Percentiles rank a stretch among this genome's conserved stretches.
Evolutionary conservation across 2,329 filamentous ascomycete genomes (phyloP).

Genomic region (Ophiostoma ulmi): DNA sequence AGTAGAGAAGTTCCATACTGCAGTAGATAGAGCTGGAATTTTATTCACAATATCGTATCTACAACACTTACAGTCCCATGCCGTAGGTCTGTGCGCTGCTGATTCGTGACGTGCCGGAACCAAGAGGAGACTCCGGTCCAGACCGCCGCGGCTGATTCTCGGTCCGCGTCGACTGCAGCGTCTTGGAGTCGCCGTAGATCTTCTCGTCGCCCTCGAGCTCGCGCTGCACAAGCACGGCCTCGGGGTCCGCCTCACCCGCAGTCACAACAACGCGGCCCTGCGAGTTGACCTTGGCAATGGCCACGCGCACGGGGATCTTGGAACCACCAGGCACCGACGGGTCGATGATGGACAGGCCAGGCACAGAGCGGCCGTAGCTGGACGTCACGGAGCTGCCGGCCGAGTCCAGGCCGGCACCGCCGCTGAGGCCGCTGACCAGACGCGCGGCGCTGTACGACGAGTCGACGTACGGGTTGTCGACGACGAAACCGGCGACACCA

Average conservation of each 20-base stretch:
- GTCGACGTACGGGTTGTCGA: constrained; percentile 40
- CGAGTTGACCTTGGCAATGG: constrained; percentile 44
- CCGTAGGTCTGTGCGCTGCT: constrained; percentile 40
- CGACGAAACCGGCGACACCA: constrained; percentile 53
- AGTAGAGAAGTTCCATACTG: too few relatives aligned
- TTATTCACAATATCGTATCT: too few relatives aligned
- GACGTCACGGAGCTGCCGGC: not conserved
- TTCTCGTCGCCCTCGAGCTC: constrained; percentile 40
- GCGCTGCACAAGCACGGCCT: constrained; percentile 43
- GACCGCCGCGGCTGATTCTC: constrained; percentile 18
- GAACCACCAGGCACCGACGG: constrained; percentile 47
- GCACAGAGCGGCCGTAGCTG: constrained; percentile 23
- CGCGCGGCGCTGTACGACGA: constrained; percentile 38
- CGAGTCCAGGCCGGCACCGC: not conserved
- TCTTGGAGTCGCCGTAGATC: constrained; percentile 34
- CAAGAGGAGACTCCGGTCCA: not conserved
- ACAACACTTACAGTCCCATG: constrained; percentile 27
- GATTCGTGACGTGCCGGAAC: constrained; percentile 25
- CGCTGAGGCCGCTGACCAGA: constrained; percentile 4
- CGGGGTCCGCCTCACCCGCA: constrained; percentile 38
- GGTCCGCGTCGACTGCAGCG: constrained; percentile 29
- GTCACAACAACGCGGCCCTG: constrained; percentile 46
- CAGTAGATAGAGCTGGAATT: too few relatives aligned
- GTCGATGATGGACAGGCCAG: constrained; percentile 42
- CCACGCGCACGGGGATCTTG: constrained; percentile 49